Conservation (phyloP, 2,329 filamentous ascomycete species). For the Ophiostoma ulmi region DNA sequence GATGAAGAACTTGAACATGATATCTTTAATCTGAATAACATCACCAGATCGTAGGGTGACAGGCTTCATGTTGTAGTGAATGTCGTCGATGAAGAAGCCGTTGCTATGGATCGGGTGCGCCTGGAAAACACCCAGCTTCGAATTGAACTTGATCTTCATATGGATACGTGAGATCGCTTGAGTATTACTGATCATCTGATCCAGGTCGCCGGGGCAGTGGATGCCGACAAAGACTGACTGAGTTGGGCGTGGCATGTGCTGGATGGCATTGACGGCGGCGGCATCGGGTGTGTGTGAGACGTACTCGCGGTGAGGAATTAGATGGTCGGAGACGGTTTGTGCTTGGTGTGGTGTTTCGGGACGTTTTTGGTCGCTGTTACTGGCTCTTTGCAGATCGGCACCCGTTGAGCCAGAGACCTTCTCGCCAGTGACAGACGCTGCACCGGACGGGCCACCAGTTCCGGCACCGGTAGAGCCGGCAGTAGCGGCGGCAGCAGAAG, state of each 20-base stretch:
- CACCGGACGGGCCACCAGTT: neutral
- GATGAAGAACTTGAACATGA: conserved; percentile 63
- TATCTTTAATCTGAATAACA: conserved; percentile 65
- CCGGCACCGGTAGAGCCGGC: conserved; percentile 7
- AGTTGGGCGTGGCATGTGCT: conserved; percentile 55
- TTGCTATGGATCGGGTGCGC: conserved; percentile 58
- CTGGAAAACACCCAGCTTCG: conserved; percentile 58
- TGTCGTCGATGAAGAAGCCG: conserved; percentile 63
- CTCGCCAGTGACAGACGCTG: conserved; percentile 1
- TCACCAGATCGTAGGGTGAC: conserved; percentile 60
- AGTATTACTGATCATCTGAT: conserved; percentile 56
- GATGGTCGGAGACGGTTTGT: conserved; percentile 33
- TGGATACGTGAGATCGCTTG: conserved; percentile 71
- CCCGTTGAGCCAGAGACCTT: neutral
- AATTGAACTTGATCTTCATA: conserved; percentile 66
- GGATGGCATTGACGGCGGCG: conserved; percentile 54
- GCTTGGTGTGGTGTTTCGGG: neutral
- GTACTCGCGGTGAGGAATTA: conserved; percentile 50
- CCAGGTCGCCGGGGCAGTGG: conserved; percentile 55
- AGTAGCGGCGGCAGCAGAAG: conserved; percentile 6
- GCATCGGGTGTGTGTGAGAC: conserved; percentile 56
- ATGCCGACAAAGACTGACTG: conserved; percentile 65
- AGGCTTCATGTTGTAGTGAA: conserved; percentile 50
- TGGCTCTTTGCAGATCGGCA: neutral
- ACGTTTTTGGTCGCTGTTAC: conserved; percentile 18